A percentile compares a stretch with the other conserved stretches of the same genome.
Conservation (phyloP, 352 stramenopile genomes). For the Aphanomyces cochlioides region DNA sequence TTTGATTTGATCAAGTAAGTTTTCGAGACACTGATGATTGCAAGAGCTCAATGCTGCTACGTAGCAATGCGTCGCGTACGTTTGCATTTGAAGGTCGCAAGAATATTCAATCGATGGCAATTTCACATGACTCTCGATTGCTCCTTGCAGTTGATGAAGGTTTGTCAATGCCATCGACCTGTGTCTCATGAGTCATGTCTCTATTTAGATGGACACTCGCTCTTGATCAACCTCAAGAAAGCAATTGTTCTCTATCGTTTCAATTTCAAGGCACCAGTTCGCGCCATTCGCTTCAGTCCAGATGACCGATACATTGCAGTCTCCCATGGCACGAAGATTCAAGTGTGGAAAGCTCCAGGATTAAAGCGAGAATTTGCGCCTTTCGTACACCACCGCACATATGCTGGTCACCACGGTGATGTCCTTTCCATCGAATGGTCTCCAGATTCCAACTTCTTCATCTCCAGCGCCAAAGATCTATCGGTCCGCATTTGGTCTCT, state of each 20-base stretch:
- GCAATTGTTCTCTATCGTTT: conserved; percentile 90
- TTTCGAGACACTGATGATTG: too few relatives aligned
- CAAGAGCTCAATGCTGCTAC: too few relatives aligned
- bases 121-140: conserved; percentile 86
- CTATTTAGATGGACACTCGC: conserved; percentile 73
- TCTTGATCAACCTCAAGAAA: conserved; percentile 88
- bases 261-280: conserved; percentile 91
- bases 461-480: conserved; percentile 84
- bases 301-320: conserved; percentile 88
- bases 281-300: conserved; percentile 83
- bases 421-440: conserved; percentile 84
- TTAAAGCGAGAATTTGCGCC: conserved; percentile 88
- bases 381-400: conserved; percentile 85
- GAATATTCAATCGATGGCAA: conserved; percentile 81
- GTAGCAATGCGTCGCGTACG: conserved; percentile 82
- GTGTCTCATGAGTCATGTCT: neutral
- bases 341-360: conserved; percentile 87
- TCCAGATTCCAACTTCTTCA: conserved; percentile 86
- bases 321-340: conserved; percentile 85
- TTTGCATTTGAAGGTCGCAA: conserved; percentile 90
- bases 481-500: conserved; percentile 86
- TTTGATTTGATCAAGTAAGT: conserved; percentile 92
- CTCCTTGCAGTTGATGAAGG: conserved; percentile 83
- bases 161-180: conserved; percentile 9
- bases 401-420: conserved; percentile 85